Evolutionary conservation across 2,329 filamentous ascomycete genomes (phyloP).

Genomic region (Mariannaea elegans): DNA sequence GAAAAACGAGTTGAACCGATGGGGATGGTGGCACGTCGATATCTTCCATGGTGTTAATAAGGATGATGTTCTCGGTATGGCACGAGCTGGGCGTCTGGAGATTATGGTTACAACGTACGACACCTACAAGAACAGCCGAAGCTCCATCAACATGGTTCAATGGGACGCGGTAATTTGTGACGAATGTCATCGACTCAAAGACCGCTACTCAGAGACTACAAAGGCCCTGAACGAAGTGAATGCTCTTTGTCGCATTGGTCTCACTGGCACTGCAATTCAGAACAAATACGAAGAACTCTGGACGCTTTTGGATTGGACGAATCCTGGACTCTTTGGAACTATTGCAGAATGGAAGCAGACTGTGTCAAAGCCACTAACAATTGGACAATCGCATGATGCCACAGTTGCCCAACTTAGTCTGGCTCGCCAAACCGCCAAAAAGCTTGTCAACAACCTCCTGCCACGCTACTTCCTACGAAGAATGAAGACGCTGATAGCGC

Average conservation of each 20-base stretch:
- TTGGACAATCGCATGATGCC: conserved; percentile 93
- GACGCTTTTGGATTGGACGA: conserved; percentile 96
- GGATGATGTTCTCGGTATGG: conserved; percentile 76
- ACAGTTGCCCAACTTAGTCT: conserved; percentile 83
- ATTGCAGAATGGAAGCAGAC: conserved; percentile 79
- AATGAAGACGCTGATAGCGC: conserved; percentile 90
- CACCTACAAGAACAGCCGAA: conserved; percentile 83
- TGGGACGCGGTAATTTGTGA: conserved; percentile 97
- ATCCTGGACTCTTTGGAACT: conserved; percentile 75
- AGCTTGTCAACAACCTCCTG: conserved; percentile 86
- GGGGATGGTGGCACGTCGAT: conserved; percentile 96
- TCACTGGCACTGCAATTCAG: conserved; percentile 96
- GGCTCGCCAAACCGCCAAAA: conserved; percentile 82
- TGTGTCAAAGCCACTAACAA: conserved; percentile 81
- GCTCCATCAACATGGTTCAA: conserved; percentile 79
- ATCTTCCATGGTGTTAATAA: conserved; percentile 77
- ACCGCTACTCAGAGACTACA: conserved; percentile 78
- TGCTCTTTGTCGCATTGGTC: conserved; percentile 87
- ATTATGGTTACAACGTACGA: conserved; percentile 94
- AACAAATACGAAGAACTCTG: conserved; percentile 98
- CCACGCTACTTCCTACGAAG: conserved; percentile 90
- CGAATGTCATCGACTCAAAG: conserved; percentile 92
- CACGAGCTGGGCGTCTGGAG: conserved; percentile 80
- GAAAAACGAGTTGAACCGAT: conserved; percentile 84
- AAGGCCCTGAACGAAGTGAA: conserved; percentile 91